Base-by-base conservation (phyloP, 331 rosid genomes). In the Dryas integrifolia region DNA sequence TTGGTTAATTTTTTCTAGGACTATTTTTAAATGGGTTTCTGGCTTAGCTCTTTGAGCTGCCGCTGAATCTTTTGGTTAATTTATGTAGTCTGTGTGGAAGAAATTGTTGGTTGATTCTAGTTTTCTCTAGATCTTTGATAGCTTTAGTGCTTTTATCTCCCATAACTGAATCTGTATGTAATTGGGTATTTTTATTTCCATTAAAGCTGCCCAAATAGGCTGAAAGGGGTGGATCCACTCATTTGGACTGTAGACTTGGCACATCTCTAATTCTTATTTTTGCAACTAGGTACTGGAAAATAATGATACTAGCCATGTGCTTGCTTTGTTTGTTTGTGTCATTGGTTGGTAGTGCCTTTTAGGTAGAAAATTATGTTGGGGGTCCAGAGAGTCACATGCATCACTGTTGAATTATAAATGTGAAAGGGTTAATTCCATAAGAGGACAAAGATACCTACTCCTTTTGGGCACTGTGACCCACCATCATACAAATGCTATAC, bases 251-350 rank as follows among this genome's bases (percentile, higher is more conserved):
- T 50, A 6, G 9, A 69, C 52, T 52, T 12, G 0, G 12, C 50
- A 51, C 4, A n/a, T 39, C 49, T 68, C 48, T 16, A 12, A 21
- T 11, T 6, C 64, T 6, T 18, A 9, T 56, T 3, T 3, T 41
- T 30, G 35, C 35, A 30, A 30, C 26, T 40, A 13, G 41, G 1
- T 63, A 2, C 30, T 62, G 21, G 52, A 7, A 18, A 7, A 53
- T 13, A 2, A 53, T 55, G 74, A 41, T 16, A 13, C 41, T 18
- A 55, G 58, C 16, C 74, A 43, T 55, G 74, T 70, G 38, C 61
- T 51, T 70, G 64, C 9, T 13, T 40, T 70, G 74, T 55, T 69
- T 18, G 64, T 13, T 69, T 53, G 24, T 53, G 44, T 48, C 56
- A 66, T 3, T 24, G 24, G 57, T 24, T 39, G 21, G 11, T 21